Conservation (phyloP, 164 flowering plant genomes). For the Taxillus chinensis region DNA sequence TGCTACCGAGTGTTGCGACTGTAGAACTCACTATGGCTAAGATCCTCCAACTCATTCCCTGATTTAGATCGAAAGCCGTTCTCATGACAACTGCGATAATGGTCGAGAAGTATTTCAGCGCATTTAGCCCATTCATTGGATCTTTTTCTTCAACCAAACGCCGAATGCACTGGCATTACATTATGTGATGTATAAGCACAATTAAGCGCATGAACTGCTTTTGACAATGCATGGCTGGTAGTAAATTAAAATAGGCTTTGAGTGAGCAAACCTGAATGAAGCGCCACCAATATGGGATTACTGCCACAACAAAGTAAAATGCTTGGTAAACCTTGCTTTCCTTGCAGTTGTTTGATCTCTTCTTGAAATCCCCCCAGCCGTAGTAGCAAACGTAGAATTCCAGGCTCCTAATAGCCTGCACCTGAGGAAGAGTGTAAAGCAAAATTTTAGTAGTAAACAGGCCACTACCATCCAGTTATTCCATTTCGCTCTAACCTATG, state of each 20-base stretch:
- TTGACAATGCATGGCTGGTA: too few relatives aligned
- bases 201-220: too few relatives aligned
- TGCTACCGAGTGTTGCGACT: slow-evolving; percentile 21
- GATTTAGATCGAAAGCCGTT: slow-evolving; percentile 14
- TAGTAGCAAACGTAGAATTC: slow-evolving; percentile 73
- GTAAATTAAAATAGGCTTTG: not conserved
- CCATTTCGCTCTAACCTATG: not conserved
- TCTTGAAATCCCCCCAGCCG: slow-evolving; percentile 48
- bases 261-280: slow-evolving; percentile 26
- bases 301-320: slow-evolving; percentile 28
- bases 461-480: not conserved
- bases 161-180: slow-evolving; percentile 14
- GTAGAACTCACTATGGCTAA: slow-evolving; percentile 24
- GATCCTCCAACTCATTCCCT: slow-evolving; percentile 14
- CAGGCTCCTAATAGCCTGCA: slow-evolving; percentile 62
- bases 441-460: not conserved
- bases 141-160: slow-evolving; percentile 19
- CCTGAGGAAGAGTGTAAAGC: slow-evolving; percentile 21
- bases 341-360: slow-evolving; percentile 29
- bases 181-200: not conserved
- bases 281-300: slow-evolving; percentile 38
- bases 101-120: not conserved
- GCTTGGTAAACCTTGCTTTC: slow-evolving; percentile 15
- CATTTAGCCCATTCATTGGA: slow-evolving; percentile 2
- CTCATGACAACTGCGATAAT: slow-evolving; percentile 16